phyloP scores from a whole-genome alignment of 2,329 filamentous ascomycete species.

The Aspergillus felis region DNA sequence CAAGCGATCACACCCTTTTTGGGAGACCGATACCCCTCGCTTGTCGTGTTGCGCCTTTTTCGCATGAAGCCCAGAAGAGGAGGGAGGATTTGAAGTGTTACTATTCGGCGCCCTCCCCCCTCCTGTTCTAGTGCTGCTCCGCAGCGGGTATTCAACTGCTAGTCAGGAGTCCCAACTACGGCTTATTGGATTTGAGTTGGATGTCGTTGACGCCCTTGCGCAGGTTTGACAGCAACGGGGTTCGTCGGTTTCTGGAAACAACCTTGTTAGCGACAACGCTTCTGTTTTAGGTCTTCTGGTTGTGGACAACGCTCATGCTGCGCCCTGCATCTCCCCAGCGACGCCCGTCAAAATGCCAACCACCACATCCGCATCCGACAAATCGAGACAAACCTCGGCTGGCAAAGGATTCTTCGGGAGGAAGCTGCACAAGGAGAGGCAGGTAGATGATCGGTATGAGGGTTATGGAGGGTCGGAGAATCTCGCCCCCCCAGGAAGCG shows the following conservation, averaged over 20 bases:
- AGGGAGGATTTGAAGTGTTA: slow-evolving; percentile 1
- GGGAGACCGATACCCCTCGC: neutral
- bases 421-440: slow-evolving; percentile 70
- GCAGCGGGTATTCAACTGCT: slow-evolving; percentile 19
- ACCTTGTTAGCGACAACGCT: neutral
- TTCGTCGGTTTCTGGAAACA: slow-evolving; percentile 5
- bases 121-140: slow-evolving; percentile 17
- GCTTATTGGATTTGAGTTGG: slow-evolving; percentile 8
- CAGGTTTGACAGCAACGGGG: slow-evolving; percentile 15
- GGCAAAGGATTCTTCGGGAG: slow-evolving; percentile 84
- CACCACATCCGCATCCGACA: slow-evolving; percentile 65
- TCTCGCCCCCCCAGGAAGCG: slow-evolving; percentile 60
- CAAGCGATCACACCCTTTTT: neutral
- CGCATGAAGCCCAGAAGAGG: slow-evolving; percentile 2
- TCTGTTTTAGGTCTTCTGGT: neutral
- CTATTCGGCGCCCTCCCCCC: slow-evolving; percentile 9
- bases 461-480: slow-evolving; percentile 56
- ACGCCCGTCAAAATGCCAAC: slow-evolving; percentile 46
- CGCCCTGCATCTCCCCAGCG: slow-evolving; percentile 27
- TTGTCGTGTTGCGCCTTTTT: neutral
- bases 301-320: slow-evolving; percentile 29
- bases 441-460: slow-evolving; percentile 60
- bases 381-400: slow-evolving; percentile 76
- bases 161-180: slow-evolving; percentile 16
- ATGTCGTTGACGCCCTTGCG: slow-evolving; percentile 14